Evolutionary conservation across 164 flowering plant species (phyloP), one percentile per base, ranked within the genome.

Genomic region (Stephania japonica): DNA sequence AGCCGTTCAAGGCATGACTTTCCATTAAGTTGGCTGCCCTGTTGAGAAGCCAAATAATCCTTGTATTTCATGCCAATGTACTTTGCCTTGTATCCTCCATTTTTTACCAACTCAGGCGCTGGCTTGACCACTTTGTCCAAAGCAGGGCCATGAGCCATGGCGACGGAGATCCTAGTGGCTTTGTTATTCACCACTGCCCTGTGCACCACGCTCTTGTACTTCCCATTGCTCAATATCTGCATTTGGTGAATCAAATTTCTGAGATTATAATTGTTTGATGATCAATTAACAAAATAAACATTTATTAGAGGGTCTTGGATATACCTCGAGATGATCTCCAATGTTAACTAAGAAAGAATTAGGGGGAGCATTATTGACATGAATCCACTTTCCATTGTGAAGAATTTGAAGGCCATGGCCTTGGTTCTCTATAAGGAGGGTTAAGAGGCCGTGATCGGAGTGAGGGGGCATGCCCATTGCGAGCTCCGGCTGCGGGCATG

Each of bases 221-320:
- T 87, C 61, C 97, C 97, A 72, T 91, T 91, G 72, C 86, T 89
- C 72, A 89, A 6, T 73, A 91, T 85, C 97, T 88, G 72, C 14
- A 59, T 47, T 47, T 47, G 16, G 11, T 47, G 53, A 47, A 47
- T 47, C 14, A 44, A 1, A 8, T 8, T 8, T 44, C 50, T 44
- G 64, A 9, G 65, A 23, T 0, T 32, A 32, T 32, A 23, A 4
- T 1, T 2, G 56, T 21, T 42, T 26, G 38, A 38, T 44, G 26
- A n/a, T 16, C 47, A 71, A 59, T 59, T 59, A 59, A 9, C 63
- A 16, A 59, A 44, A 32, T 2, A 32, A 32, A 32, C 38, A 32
- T 32, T 5, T 6, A 64, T 64, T 32, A 25, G 16, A 9, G 25
- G 14, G 67, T 6, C 13, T n/a, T 21, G 24, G 21, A 0, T 16